Conservation (phyloP, 305 asterid genomes). For the Ilex paraguariensis region DNA sequence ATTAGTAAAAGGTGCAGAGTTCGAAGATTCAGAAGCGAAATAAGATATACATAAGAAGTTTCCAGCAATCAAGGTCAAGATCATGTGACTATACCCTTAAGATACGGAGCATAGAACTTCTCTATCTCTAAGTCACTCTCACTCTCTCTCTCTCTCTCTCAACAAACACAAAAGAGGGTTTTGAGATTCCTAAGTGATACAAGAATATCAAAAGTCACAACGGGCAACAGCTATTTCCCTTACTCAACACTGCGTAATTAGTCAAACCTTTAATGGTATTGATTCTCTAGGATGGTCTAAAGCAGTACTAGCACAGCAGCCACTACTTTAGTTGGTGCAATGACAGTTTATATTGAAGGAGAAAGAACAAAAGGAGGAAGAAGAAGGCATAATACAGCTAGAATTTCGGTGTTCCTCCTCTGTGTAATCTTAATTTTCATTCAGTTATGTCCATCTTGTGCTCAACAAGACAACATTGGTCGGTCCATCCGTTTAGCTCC, state of each 20-base stretch:
- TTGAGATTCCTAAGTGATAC: too few species aligned
- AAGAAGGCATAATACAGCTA: neutral
- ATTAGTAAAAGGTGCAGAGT: too few species aligned
- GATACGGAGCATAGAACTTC: neutral
- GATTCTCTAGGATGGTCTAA: neutral
- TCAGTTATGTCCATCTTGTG: neutral
- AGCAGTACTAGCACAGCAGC: neutral
- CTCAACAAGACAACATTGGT: neutral
- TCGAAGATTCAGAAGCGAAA: too few species aligned
- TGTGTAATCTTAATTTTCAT: neutral
- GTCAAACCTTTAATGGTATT: neutral
- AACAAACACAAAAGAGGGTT: too few species aligned
- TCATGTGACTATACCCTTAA: neutral
- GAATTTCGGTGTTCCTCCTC: neutral
- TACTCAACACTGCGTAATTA: too few species aligned
- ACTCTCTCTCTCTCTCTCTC: neutral
- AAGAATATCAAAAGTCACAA: too few species aligned
- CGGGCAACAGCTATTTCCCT: too few species aligned
- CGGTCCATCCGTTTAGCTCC: neutral
- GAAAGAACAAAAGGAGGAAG: neutral
- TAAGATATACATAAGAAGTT: neutral
- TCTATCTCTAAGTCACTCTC: too few species aligned
- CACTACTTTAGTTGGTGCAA: too few species aligned
- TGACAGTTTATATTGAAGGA: neutral
- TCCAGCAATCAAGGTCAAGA: neutral